Base-by-base conservation (phyloP, 495 filamentous ascomycete species). In the Polyplosphaeria fusca region DNA sequence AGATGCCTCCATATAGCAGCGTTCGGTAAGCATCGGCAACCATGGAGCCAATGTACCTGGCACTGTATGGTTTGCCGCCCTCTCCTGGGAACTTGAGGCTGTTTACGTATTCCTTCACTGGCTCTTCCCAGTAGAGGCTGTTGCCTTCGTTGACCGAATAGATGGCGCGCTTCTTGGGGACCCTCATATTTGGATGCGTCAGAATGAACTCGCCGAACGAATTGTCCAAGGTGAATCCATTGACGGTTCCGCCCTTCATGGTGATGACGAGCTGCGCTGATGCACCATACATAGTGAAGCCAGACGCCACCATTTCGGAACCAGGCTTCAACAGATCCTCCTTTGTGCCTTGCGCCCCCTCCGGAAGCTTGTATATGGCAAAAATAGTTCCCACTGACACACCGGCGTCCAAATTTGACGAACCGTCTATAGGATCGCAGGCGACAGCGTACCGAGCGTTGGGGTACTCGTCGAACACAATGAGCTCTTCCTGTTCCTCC, bases 91-190 rank as follows among this genome's bases (percentile, higher is more conserved):
- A 86, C 76, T 98, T 98, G 61, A 97, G 77, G 47, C 80, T 85
- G 70, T 91, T 77, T 75, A 95, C 88, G 78, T 95, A 97, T 58
- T 82, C 77, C 73, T 89, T 91, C 66, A 86, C 85, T 59, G 86
- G 81, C 24, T 95, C 88, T 32, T 93, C 86, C 93, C 93, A 98
- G 79, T 96, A 96, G 52, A 88, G 76, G 66, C 85, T 89, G 79
- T 98, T 97, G 56, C 93, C 93, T 76, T 98, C 93, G 74, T 98
- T 98, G 74, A 95, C 91, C 42, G 89, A 95, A 82, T 98, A 98
- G 70, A 98, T 98, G 52, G 84, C 76, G 42, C 91, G 80, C 71
- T 78, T 78, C 68, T 77, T 76, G 23, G 93, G 93, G 40, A 98
- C 83, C 37, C 76, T 73, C 91, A 98, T 97, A 69, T 96, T 75